phyloP scores from a whole-genome alignment of 2,329 filamentous ascomycete genomes.

The Madurella mycetomatis region DNA sequence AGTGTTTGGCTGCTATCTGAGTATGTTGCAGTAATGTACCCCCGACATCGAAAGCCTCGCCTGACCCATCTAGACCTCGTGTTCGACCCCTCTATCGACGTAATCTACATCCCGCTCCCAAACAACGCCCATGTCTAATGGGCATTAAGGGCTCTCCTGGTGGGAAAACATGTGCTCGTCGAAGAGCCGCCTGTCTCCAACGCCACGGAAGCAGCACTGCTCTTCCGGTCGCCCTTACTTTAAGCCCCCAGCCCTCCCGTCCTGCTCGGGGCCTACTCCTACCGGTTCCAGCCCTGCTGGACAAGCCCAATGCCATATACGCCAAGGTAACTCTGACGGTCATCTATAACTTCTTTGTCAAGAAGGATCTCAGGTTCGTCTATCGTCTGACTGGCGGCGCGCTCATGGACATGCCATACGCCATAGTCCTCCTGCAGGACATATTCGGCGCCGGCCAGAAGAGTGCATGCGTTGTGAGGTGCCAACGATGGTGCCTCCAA shows the following conservation, averaged over 20 bases:
- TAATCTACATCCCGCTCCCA: conserved; percentile 49
- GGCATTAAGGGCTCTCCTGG: conserved; percentile 43
- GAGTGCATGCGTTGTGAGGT: conserved; percentile 34
- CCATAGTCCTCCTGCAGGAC: conserved; percentile 34
- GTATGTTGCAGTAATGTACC: conserved; percentile 26
- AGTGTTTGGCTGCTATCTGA: conserved; percentile 47
- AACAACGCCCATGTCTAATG: conserved; percentile 42
- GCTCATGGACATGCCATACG: conserved; percentile 41
- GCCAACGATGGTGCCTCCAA: conserved; percentile 26
- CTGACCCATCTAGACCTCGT: conserved; percentile 32
- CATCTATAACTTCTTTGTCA: conserved; percentile 29
- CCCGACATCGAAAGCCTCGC: no score
- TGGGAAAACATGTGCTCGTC: conserved; percentile 52
- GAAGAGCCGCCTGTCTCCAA: conserved; percentile 51
- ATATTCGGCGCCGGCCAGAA: conserved; percentile 36
- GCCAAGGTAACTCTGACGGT: conserved; percentile 31
- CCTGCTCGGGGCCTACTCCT: conserved; percentile 51
- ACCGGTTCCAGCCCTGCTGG: conserved; percentile 44
- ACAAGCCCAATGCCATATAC: conserved; percentile 35
- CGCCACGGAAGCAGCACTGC: conserved; percentile 37
- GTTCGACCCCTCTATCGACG: conserved; percentile 40
- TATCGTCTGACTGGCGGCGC: conserved; percentile 41
- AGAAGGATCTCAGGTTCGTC: conserved; percentile 41
- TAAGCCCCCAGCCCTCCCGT: conserved; percentile 36
- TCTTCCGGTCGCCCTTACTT: conserved; percentile 40